These are phyloP conservation scores for Entrophospora sp. DNA, from an alignment of 192 early-diverging fungal genomes.

Conservation along the genomic window DNA sequence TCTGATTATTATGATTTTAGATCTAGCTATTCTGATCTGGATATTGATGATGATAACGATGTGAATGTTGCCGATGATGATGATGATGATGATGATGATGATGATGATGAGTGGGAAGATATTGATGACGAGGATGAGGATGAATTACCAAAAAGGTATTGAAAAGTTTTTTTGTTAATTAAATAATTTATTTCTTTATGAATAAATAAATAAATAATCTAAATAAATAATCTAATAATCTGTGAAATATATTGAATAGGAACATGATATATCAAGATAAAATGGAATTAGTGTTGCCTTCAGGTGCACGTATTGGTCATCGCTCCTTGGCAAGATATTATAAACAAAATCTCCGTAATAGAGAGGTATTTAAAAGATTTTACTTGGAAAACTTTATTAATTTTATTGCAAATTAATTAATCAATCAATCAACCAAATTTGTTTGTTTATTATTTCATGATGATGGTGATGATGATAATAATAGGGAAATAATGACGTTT, in stretches of 20 bases:
- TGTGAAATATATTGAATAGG: constrained; percentile 28
- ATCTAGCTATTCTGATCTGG: constrained; percentile 73
- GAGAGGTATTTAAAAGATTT: too few species aligned
- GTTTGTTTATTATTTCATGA: too few species aligned
- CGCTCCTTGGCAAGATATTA: constrained; percentile 74
- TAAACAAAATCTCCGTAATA: constrained; percentile 67
- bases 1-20: constrained; percentile 95
- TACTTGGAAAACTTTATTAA: too few species aligned
- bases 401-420: too few species aligned
- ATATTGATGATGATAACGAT: constrained; percentile 36
- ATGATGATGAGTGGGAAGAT: constrained; percentile 33
- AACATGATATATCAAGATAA: constrained; percentile 60
- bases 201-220: background rate
- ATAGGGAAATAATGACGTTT: too few species aligned
- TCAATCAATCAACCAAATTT: too few species aligned
- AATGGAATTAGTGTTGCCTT: constrained; percentile 80
- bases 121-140: constrained; percentile 37
- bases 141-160: constrained; percentile 17
- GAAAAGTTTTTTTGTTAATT: background rate
- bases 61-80: constrained; percentile 41
- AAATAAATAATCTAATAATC: background rate
- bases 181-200: background rate
- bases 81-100: constrained; percentile 35
- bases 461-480: too few species aligned
- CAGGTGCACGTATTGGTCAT: constrained; percentile 73